Base-by-base conservation (phyloP, 208 protist species). In the Leishmania amazonensis region DNA sequence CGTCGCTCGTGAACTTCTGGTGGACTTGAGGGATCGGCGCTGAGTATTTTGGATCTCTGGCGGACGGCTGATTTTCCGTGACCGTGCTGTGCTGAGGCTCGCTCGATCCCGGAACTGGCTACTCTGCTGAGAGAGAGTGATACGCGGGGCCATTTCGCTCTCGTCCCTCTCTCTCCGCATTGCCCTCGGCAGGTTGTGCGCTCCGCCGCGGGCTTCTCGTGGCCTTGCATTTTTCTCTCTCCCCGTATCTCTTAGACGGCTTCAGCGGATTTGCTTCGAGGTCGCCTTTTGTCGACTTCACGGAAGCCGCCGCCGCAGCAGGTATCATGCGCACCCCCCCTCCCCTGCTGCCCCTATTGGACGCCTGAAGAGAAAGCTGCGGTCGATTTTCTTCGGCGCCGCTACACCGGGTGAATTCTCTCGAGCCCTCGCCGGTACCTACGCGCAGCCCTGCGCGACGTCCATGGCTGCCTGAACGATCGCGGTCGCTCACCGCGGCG, bases 1-100 rank as follows among this genome's bases (percentile, higher is more conserved):
- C 79, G 21, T 76, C 67, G 11, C 78, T 90, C 24, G 75, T 96
- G 68, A 95, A 90, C 58, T 88, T 90, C 57, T 94, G 87, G 90
- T 85, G 73, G n/a, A 86, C 19, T 13, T 86, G 62, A 87, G 54
- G 35, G 15, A 49, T 24, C 17, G 9, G 6, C 31, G 31, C 47
- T 19, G 35, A 2, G 47, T 24, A 31, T 17, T 3, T 15, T 40
- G 15, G 15, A 68, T 42, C 62, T 21, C 31, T 68, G 3, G 31
- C 4, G 31, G 62, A 21, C 31, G 31, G 31, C 8, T 35, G 62
- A 3, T 38, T 68, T 68, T 40, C 13, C 28, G 13, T 40, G 62
- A 40, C 28, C 3, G 28, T 68, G 9, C 40, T 68, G 0, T 68
- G 62, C 31, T 17, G 62, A 31, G 62, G 62, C 28, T 24, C 31